Evolutionary conservation across 2,329 filamentous ascomycete species (phyloP).

Genomic region (Beauveria australis): DNA sequence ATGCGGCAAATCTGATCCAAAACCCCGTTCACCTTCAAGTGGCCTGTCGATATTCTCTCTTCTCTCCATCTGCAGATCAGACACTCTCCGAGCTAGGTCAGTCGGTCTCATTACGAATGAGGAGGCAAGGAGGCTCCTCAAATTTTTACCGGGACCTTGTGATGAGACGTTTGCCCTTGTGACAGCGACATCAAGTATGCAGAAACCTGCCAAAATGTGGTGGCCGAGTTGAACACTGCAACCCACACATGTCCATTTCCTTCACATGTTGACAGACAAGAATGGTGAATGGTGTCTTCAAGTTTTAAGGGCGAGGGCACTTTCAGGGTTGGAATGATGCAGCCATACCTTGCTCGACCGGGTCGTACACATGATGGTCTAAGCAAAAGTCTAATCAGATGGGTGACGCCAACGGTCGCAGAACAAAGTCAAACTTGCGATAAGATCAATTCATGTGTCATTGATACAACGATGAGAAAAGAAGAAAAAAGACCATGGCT

Average conservation of each 20-base stretch:
- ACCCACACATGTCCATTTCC: background rate
- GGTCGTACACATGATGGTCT: background rate
- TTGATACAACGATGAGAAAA: background rate
- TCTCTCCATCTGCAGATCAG: background rate
- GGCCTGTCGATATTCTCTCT: background rate
- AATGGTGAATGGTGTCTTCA: background rate
- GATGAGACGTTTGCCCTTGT: background rate
- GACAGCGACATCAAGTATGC: background rate
- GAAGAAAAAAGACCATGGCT: no score
- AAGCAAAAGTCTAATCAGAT: no score
- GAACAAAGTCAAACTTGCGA: no score
- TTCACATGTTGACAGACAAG: background rate
- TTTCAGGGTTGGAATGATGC: background rate
- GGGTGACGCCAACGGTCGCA: no score
- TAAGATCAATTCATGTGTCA: background rate
- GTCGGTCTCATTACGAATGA: background rate
- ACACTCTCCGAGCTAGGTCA: background rate
- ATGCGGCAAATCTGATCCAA: background rate
- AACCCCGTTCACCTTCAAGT: background rate
- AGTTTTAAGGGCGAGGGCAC: background rate
- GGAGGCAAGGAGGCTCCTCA: background rate
- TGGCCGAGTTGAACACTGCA: background rate
- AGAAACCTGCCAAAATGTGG: background rate
- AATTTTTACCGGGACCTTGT: background rate
- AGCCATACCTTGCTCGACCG: background rate